Evolutionary conservation across 2,329 filamentous ascomycete species (phyloP).

Genomic region (Fusarium algeriense): DNA sequence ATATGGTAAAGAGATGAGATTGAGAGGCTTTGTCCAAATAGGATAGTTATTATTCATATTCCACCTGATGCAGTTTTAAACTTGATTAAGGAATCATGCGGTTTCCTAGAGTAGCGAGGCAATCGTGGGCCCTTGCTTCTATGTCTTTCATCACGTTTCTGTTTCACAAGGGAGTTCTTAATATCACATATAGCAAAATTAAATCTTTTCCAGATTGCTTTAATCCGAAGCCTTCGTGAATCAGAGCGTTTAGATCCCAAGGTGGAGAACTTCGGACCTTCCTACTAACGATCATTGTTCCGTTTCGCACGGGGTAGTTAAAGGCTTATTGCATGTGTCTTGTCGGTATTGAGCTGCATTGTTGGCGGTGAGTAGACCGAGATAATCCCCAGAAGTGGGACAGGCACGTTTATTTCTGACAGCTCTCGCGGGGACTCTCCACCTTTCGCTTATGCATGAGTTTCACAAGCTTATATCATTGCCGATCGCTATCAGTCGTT

Average conservation of each 20-base stretch:
- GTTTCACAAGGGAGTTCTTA: too few relatives aligned
- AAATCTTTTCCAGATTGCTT: too few relatives aligned
- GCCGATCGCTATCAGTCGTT: too few relatives aligned
- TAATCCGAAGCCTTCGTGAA: background rate
- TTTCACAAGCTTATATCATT: too few relatives aligned
- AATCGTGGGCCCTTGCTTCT: too few relatives aligned
- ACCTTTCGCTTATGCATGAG: background rate
- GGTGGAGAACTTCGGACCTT: background rate
- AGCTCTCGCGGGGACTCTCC: background rate
- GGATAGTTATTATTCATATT: too few relatives aligned
- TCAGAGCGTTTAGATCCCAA: too few relatives aligned
- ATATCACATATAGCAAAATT: too few relatives aligned
- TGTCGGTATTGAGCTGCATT: accelerated
- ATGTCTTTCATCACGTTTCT: too few relatives aligned
- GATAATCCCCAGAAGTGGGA: accelerated
- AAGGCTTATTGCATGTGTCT: background rate
- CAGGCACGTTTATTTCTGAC: background rate
- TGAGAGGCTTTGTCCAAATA: too few relatives aligned
- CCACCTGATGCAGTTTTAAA: background rate
- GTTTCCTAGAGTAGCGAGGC: too few relatives aligned
- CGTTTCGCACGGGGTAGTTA: accelerated
- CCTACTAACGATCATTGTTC: accelerated
- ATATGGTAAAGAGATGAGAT: accelerated
- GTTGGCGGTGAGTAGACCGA: background rate
- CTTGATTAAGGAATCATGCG: too few relatives aligned